Evolutionary conservation across 83 land plant genomes (phyloP).

Genomic region (Diphasiastrum complanatum): DNA sequence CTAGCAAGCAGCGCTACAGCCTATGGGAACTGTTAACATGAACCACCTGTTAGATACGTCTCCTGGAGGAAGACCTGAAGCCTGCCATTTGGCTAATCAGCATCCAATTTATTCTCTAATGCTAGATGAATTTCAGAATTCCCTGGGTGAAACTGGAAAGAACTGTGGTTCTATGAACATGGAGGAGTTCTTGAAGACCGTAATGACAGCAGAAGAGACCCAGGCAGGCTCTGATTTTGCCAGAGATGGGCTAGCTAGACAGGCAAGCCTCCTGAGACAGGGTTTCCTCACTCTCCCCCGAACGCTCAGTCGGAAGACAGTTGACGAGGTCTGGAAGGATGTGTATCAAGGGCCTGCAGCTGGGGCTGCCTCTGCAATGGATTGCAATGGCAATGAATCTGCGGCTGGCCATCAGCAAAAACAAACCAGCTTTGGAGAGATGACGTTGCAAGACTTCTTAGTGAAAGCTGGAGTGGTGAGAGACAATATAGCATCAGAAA

Average conservation of each 20-base stretch:
- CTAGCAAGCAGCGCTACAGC: no score
- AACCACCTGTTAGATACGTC: no score
- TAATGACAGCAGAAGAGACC: neutral
- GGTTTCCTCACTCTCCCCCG: neutral
- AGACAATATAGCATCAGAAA: no score
- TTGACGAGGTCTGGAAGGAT: conserved; percentile 16
- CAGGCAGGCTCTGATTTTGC: neutral
- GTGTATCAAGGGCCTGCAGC: neutral
- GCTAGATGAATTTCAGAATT: neutral
- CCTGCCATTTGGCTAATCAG: no score
- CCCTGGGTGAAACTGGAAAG: neutral
- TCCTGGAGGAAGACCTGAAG: no score
- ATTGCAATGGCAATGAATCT: no score
- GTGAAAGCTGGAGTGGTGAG: no score
- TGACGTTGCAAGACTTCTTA: conserved; percentile 12
- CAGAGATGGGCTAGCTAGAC: neutral
- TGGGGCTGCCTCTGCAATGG: neutral
- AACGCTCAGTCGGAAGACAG: conserved; percentile 13
- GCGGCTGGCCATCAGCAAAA: neutral
- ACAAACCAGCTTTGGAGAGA: conserved; percentile 5
- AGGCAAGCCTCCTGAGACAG: neutral
- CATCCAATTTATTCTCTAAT: neutral
- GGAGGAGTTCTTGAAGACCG: neutral
- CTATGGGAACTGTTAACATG: no score
- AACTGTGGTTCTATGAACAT: neutral